These are phyloP conservation scores for Bauhinia variegata DNA, from an alignment of 306 rosid genomes.

Conservation along the genomic window DNA sequence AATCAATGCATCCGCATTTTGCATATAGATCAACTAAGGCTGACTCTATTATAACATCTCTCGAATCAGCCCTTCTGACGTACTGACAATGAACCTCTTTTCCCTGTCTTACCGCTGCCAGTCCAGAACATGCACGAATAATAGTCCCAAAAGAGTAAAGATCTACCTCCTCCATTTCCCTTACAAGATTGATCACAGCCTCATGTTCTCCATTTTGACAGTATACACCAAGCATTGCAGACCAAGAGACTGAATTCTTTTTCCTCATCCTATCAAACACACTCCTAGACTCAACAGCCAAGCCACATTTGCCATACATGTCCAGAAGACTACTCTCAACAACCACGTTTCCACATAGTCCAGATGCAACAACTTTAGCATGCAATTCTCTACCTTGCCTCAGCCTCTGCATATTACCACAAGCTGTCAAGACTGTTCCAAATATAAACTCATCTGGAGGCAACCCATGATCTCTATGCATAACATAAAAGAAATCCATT, in stretches of 20 bases:
- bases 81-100: conserved; percentile 90
- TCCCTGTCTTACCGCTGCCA: conserved; percentile 75
- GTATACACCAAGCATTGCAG: conserved; percentile 78
- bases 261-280: conserved; percentile 69
- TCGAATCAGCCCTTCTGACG: conserved; percentile 76
- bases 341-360: conserved; percentile 67
- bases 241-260: conserved; percentile 74
- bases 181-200: conserved; percentile 63
- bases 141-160: conserved; percentile 72
- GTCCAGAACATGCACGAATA: conserved; percentile 75
- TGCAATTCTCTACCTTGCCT: conserved; percentile 76
- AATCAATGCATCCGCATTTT: conserved; percentile 76
- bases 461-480: conserved; percentile 56
- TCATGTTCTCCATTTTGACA: conserved; percentile 71
- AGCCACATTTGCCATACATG: conserved; percentile 92
- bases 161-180: conserved; percentile 61
- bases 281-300: conserved; percentile 41
- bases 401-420: conserved; percentile 70
- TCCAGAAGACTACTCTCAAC: conserved; percentile 90
- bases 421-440: conserved; percentile 72
- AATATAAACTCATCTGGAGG: conserved; percentile 69
- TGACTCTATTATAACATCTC: conserved; percentile 79
- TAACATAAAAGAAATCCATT: conserved; percentile 49
- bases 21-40: conserved; percentile 89
- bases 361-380: conserved; percentile 58